Evolutionary conservation across 495 filamentous ascomycete species (phyloP), one percentile per base, ranked within the genome.

Genomic region (Pseudotulostoma volvatum): DNA sequence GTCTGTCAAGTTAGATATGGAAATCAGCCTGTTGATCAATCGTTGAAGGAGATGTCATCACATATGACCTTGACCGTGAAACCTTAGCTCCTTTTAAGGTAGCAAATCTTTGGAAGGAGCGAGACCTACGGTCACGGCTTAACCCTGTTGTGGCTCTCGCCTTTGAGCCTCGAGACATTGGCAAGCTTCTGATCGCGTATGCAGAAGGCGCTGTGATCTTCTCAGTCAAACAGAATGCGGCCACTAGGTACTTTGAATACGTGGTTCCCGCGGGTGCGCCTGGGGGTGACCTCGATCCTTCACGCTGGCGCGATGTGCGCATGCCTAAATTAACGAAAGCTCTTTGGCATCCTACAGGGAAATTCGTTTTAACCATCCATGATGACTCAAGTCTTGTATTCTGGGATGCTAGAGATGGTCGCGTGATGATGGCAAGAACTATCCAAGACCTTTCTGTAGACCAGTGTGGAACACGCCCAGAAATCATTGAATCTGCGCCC

Each of bases 311-410:
- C 18, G 69, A 60, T 9, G 45, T 64, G 40, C 69, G 84, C 39
- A 77, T 60, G 41, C 88, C 88, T 7, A 68, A 64, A 36, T 55
- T 97, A 42, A 80, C 71, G 1, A 77, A 85, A 40, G 87, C 81
- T 0, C 48, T 84, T 25, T 97, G 90, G 90, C 90, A 97, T 60
- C 90, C 90, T 1, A 92, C 86, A 18, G 90, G 90, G 0, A 90
- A 81, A 0, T 97, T 96, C 48, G 57, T 95, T 30, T 53, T 87
- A 38, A 93, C 83, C 0, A 79, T 79, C 8, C 79, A 96, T 48
- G 87, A 95, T 44, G 88, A 96, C 52, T 77, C 77, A 2, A 88
- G 78, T 42, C 51, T 97, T 21, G 90, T 88, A 0, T 74, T 96
- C 36, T 97, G 92, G 92, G 92, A 96, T 62, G 61, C 79, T 2